Evolutionary conservation across 805 yeast genomes (phyloP).

Genomic region (Teunomyces kruisii): DNA sequence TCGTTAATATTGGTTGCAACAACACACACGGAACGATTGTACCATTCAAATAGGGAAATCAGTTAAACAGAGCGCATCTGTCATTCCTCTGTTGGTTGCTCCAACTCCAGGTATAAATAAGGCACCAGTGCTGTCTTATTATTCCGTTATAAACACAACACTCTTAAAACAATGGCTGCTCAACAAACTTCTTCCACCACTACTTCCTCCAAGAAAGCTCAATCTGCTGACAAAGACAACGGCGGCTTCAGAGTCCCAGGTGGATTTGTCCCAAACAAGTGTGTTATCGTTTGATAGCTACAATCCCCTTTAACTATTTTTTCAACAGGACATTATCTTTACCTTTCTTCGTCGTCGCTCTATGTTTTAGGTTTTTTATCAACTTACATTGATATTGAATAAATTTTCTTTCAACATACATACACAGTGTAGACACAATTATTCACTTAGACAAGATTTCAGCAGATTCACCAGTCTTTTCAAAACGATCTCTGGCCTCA

Average conservation of each 20-base stretch:
- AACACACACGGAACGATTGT: neutral
- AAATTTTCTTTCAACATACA: neutral
- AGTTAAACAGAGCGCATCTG: neutral
- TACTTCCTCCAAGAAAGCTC: conserved; percentile 1
- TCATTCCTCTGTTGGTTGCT: neutral
- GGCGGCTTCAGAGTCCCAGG: neutral
- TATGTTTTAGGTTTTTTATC: neutral
- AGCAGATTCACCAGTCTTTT: conserved; percentile 34
- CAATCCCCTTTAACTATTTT: too few species aligned
- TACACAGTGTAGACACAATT: neutral
- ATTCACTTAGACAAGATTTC: conserved; percentile 27
- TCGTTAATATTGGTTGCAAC: neutral
- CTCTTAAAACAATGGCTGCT: neutral
- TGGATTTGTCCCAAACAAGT: conserved; percentile 2
- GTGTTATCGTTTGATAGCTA: conserved; percentile 1
- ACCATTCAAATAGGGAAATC: neutral
- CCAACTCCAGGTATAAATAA: neutral
- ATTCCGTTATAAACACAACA: neutral
- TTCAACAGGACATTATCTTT: neutral
- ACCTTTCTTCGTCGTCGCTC: neutral
- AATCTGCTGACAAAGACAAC: conserved; percentile 7
- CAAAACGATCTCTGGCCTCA: conserved; percentile 39
- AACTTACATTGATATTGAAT: neutral
- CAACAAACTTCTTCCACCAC: neutral
- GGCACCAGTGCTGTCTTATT: too few species aligned